A percentile compares a stretch with the other conserved stretches of the same genome.
Conservation (phyloP, 345 rosid genomes). For the Pistacia vera region DNA sequence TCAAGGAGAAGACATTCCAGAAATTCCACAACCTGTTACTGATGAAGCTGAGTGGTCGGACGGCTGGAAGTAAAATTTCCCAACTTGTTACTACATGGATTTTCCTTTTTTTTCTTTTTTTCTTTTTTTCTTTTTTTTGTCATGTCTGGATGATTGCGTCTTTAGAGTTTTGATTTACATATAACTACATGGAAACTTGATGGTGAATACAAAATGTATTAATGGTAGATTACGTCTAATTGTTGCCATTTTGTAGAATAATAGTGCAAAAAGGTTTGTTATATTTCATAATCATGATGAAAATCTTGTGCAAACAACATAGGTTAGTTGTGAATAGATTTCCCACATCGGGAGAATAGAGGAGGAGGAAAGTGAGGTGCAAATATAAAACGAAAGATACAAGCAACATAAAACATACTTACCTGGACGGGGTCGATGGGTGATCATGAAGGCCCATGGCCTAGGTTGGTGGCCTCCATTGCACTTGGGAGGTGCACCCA, state of each 20-base stretch:
- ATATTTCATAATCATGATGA: no score
- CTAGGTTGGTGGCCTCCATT: slow-evolving; percentile 24
- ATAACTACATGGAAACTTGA: no score
- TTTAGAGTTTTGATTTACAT: no score
- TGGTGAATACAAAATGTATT: no score
- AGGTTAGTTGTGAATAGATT: no score
- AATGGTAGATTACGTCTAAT: not conserved
- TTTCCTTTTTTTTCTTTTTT: not conserved
- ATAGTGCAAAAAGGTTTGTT: not conserved
- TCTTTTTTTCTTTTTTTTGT: not conserved
- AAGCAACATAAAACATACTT: not conserved
- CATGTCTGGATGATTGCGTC: no score
- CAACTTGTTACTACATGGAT: not conserved
- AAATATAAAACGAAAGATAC: no score
- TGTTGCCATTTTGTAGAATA: not conserved
- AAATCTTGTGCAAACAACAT: no score
- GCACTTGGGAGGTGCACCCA: slow-evolving; percentile 6
- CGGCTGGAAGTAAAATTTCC: slow-evolving; percentile 11
- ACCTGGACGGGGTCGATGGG: slow-evolving; percentile 28
- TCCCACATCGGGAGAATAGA: not conserved
- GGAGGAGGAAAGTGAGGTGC: not conserved
- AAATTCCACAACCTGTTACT: not conserved
- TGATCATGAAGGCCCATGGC: slow-evolving; percentile 18
- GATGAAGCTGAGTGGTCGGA: slow-evolving; percentile 13
- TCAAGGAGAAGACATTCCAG: slow-evolving; percentile 1